Evolutionary conservation across 805 yeast genomes (phyloP).

Genomic region (Kodamaea jinghongensis): DNA sequence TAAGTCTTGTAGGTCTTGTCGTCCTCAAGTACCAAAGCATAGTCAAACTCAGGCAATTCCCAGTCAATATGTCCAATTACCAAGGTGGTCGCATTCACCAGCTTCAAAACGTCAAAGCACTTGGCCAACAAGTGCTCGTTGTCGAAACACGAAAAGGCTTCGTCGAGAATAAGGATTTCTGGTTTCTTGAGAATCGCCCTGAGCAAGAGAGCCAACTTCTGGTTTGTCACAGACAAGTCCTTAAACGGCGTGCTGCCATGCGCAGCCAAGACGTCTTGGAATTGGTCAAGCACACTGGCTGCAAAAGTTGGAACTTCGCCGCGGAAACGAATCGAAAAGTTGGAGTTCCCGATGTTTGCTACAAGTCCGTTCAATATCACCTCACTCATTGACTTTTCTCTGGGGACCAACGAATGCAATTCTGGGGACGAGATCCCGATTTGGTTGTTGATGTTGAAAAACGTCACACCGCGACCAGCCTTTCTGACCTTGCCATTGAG

Average conservation of each 20-base stretch:
- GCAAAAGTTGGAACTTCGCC: constrained; percentile 17
- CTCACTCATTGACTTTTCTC: constrained; percentile 47
- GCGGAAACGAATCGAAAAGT: constrained; percentile 46
- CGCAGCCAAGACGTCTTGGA: constrained; percentile 29
- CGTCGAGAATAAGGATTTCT: constrained; percentile 76
- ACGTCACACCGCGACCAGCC: constrained; percentile 69
- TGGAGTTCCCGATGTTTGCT: constrained; percentile 54
- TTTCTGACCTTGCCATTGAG: constrained; percentile 66
- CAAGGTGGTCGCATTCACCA: constrained; percentile 57
- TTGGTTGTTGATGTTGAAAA: constrained; percentile 71
- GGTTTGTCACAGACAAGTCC: constrained; percentile 64
- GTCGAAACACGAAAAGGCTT: constrained; percentile 90
- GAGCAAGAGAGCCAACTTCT: constrained; percentile 71
- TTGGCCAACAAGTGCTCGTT: constrained; percentile 39
- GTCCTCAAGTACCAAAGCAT: constrained; percentile 25
- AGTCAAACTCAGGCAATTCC: constrained; percentile 74
- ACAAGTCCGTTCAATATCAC: constrained; percentile 71
- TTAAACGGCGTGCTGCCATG: constrained; percentile 43
- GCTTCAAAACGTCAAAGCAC: background rate
- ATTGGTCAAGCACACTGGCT: constrained; percentile 17
- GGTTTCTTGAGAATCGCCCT: constrained; percentile 81
- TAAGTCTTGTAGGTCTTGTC: constrained; percentile 3
- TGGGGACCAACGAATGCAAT: constrained; percentile 81
- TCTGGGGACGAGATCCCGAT: constrained; percentile 93
- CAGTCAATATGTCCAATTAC: constrained; percentile 79